phyloP scores from a whole-genome alignment of 2,329 filamentous ascomycete species.

The Spiromastix sp. region DNA sequence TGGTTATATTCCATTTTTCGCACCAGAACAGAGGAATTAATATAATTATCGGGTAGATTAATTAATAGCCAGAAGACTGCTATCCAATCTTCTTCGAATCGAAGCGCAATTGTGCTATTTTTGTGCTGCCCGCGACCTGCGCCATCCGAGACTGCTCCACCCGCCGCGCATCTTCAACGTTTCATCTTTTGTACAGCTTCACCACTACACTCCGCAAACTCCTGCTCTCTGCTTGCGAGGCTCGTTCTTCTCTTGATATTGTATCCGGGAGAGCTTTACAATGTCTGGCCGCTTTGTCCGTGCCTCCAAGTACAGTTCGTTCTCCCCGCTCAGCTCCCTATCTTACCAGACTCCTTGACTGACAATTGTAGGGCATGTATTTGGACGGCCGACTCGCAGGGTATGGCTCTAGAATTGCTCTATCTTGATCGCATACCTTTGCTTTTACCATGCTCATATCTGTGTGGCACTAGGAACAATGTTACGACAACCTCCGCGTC shows the following conservation, averaged over 20 bases:
- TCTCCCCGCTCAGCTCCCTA: constrained; percentile 8
- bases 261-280: not conserved
- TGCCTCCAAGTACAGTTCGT: constrained; percentile 59
- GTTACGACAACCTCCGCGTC: constrained; percentile 95
- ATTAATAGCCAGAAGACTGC: too few species aligned
- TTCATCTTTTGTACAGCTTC: too few species aligned
- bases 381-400: constrained; percentile 89
- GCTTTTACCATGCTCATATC: constrained; percentile 1
- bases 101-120: too few species aligned
- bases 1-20: too few species aligned
- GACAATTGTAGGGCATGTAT: constrained; percentile 72
- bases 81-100: too few species aligned
- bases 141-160: too few species aligned
- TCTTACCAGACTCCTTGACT: constrained; percentile 7
- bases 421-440: not conserved
- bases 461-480: constrained; percentile 72
- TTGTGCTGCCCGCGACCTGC: too few species aligned
- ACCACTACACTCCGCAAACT: not conserved
- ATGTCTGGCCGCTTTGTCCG: constrained; percentile 66
- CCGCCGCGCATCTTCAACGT: too few species aligned
- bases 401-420: constrained; percentile 25
- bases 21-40: too few species aligned
- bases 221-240: not conserved
- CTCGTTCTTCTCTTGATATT: not conserved
- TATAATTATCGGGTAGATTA: too few species aligned